Base-by-base conservation (phyloP, 176 grass and related monocot species). In the Triticum turgidum region DNA sequence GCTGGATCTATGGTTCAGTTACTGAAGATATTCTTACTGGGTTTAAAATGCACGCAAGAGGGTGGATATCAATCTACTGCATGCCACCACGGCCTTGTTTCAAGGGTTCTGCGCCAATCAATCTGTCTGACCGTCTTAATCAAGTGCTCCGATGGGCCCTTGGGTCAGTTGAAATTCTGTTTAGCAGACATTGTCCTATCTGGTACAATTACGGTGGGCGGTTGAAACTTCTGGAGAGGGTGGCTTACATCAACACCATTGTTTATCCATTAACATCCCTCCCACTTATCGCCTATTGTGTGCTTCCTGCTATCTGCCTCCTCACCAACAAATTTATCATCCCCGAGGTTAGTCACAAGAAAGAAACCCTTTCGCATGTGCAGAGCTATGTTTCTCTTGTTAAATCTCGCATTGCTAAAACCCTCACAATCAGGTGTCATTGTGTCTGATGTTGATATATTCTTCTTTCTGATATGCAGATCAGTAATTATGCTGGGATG, bases 311-410 rank as follows among this genome's bases (percentile, higher is more conserved):
- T 89, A 92, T 98, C 87, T 98, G 96, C 82, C 96, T 98, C 37
- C 93, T 98, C 72, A 98, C 94, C 47, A 93, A 93, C 73, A 98
- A 98, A 85, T 98, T 98, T 88, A 98, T 96, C 76, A 98, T 98
- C 80, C 96, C 96, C 47, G 91, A 95, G 91, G 96, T 92, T 76
- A 88, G 96, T 85, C 42, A 65, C 21, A 35, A 54, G 34, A 17
- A 54, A 54, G 2, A 73, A 68, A 73, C 45, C 44, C 45, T n/a
- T 66, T 45, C 14, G 5, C 20, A 73, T 83, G 41, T 41, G 56
- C 9, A 51, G 73, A 42, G 4, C 12, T 59, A 25, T 29, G n/a
- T 69, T 84, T 8, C 20, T 59, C 56, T 69, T 14, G 11, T 66
- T 77, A 27, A 30, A 76, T 88, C 22, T 64, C 62, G 22, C 30